A percentile compares a stretch with the other conserved stretches of the same genome.
phyloP scores from a whole-genome alignment of 2,329 filamentous ascomycete genomes.

The Monilinia laxa region DNA sequence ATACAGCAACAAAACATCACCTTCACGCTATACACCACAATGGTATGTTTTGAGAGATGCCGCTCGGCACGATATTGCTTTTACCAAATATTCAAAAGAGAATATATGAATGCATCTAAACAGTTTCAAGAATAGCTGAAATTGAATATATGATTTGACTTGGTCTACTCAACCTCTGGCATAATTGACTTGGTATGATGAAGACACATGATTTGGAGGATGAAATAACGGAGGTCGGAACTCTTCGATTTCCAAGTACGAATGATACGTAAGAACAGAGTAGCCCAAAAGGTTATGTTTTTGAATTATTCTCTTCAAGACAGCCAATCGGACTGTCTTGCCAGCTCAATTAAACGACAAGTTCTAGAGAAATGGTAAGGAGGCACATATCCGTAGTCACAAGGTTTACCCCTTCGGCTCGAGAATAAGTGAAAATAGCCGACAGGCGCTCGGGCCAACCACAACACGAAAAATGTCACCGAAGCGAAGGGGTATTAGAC shows the following conservation, averaged over 20 bases:
- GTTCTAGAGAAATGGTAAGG: neutral
- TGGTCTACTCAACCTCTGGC: neutral
- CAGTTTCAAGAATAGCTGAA: neutral
- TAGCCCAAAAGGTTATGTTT: neutral
- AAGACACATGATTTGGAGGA: neutral
- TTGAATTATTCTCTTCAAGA: neutral
- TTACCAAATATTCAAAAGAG: neutral
- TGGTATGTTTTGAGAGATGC: neutral
- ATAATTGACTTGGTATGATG: neutral
- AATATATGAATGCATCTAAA: neutral
- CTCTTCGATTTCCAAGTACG: neutral
- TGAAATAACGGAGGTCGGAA: neutral
- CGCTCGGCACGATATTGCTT: neutral
- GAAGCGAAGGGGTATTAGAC: neutral
- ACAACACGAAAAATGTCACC: neutral
- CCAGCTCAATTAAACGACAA: neutral
- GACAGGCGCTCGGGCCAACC: neutral
- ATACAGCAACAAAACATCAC: neutral
- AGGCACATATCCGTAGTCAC: neutral
- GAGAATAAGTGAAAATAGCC: neutral
- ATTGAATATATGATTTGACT: neutral
- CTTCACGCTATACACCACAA: neutral
- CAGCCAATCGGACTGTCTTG: neutral
- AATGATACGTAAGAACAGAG: neutral
- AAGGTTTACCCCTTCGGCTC: neutral